A percentile compares a stretch with the other conserved stretches of the same genome.
Conservation (phyloP, 805 yeast genomes). For the Candida caryicola region DNA sequence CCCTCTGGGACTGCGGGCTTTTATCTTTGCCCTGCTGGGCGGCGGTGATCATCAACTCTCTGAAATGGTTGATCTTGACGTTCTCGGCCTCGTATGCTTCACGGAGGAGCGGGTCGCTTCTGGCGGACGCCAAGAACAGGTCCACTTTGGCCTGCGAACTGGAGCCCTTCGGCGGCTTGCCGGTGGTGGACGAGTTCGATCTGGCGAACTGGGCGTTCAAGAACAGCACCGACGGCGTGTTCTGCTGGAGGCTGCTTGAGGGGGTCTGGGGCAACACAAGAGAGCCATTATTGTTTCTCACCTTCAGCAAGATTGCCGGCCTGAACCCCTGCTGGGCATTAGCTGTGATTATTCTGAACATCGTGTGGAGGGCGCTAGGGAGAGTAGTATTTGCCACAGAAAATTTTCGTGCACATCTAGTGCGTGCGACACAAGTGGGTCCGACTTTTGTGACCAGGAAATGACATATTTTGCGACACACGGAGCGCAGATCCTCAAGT, state of each 20-base stretch:
- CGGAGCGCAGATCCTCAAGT: too few species aligned
- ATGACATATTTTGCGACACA: not conserved
- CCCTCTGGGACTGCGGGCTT: conserved; percentile 5
- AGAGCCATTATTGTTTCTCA: conserved; percentile 24
- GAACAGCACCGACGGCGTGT: conserved; percentile 1
- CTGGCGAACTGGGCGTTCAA: conserved; percentile 15
- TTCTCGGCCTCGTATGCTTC: conserved; percentile 19
- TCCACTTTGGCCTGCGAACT: conserved; percentile 14
- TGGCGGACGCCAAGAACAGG: conserved; percentile 17
- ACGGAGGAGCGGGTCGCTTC: conserved; percentile 22
- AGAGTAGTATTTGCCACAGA: conserved; percentile 4
- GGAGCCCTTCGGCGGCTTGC: conserved; percentile 2
- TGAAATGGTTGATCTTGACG: conserved; percentile 25
- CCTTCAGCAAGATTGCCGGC: conserved; percentile 38
- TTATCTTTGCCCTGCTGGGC: conserved; percentile 13
- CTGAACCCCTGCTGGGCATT: conserved; percentile 36
- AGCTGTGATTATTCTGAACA: conserved; percentile 40
- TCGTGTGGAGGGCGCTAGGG: conserved; percentile 9
- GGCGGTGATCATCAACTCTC: conserved; percentile 26
- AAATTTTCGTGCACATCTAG: conserved; percentile 1
- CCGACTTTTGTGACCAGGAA: too few species aligned
- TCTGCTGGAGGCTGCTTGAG: not conserved
- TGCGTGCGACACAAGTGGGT: too few species aligned
- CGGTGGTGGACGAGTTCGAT: conserved; percentile 17
- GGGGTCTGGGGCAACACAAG: conserved; percentile 6